A percentile compares a stretch with the other conserved stretches of the same genome.
These are phyloP conservation scores for Pythium vanterpoolii DNA, from an alignment of 352 stramenopile genomes.

Conservation along the genomic window DNA sequence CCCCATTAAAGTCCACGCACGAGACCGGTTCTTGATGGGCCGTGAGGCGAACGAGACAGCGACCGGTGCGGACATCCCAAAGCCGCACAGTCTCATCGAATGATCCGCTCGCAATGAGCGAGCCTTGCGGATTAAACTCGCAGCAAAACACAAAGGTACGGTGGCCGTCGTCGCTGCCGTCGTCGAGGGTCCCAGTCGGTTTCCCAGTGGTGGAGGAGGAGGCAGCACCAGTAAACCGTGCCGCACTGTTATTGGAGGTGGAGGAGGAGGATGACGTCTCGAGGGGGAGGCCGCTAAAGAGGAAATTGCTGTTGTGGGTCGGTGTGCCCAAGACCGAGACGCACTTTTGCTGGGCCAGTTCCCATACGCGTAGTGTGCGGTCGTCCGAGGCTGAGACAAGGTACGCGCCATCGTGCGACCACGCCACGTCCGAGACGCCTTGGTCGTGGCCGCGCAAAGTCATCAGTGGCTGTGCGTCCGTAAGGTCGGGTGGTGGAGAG, in stretches of 20 bases:
- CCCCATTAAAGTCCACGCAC: slow-evolving; percentile 91
- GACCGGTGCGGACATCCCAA: slow-evolving; percentile 93
- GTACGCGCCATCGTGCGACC: slow-evolving; percentile 82
- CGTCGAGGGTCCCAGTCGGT: neutral
- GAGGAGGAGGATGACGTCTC: slow-evolving; percentile 6
- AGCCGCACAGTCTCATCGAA: slow-evolving; percentile 96
- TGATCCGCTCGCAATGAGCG: slow-evolving; percentile 87
- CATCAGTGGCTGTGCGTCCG: slow-evolving; percentile 21
- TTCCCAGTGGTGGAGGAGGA: neutral
- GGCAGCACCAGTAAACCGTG: neutral
- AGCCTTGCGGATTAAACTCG: slow-evolving; percentile 92
- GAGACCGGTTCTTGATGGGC: slow-evolving; percentile 96
- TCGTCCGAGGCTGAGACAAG: slow-evolving; percentile 95
- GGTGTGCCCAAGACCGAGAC: slow-evolving; percentile 63
- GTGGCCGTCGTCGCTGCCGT: slow-evolving; percentile 66
- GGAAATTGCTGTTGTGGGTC: slow-evolving; percentile 30
- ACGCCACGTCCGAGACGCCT: slow-evolving; percentile 93
- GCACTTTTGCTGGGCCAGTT: slow-evolving; percentile 84
- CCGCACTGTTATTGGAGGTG: neutral
- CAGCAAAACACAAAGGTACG: slow-evolving; percentile 94
- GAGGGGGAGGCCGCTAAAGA: slow-evolving; percentile 30
- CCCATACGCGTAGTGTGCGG: slow-evolving; percentile 93
- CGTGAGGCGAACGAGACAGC: slow-evolving; percentile 84
- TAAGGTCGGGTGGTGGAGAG: no score
- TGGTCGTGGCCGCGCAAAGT: slow-evolving; percentile 88